These are phyloP conservation scores for Symbiodinium natans DNA, from an alignment of 73 alveolate genomes.

Conservation along the genomic window DNA sequence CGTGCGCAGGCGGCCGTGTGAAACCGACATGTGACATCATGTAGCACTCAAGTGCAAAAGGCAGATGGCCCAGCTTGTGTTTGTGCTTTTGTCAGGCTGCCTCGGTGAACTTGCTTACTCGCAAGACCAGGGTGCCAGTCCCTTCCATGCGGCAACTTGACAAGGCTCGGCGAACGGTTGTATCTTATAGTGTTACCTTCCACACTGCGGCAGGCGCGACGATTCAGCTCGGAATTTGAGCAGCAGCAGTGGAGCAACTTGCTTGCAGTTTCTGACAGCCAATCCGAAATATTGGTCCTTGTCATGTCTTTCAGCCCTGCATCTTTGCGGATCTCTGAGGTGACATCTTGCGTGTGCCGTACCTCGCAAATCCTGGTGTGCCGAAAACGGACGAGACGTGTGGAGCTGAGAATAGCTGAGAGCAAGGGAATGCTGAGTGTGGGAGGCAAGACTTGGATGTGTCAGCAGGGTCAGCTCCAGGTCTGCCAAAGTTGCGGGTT, in stretches of 20 bases:
- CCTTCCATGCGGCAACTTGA: constrained; percentile 85
- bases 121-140: constrained; percentile 87
- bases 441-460: not conserved
- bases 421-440: not conserved
- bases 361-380: constrained; percentile 83
- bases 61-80: no score
- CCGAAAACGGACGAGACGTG: constrained; percentile 89
- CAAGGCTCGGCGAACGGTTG: constrained; percentile 43
- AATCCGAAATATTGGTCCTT: no score
- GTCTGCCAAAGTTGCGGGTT: constrained; percentile 71
- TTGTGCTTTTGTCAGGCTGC: constrained; percentile 8
- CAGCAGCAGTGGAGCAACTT: constrained; percentile 71
- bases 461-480: not conserved
- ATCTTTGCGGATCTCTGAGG: not conserved
- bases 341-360: constrained; percentile 92
- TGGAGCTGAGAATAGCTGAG: not conserved
- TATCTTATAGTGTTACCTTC: not conserved
- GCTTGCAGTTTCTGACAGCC: not conserved
- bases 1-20: constrained; percentile 44
- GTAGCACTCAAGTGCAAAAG: no score
- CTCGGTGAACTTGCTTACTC: constrained; percentile 54
- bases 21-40: no score
- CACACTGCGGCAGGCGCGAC: constrained; percentile 67
- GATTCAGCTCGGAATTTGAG: constrained; percentile 87
- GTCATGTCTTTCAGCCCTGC: not conserved